Percentiles rank a stretch among this genome's conserved stretches.
Evolutionary conservation across 192 early-diverging fungal species (phyloP).

Genomic region (Martensiomyces pterosporus): DNA sequence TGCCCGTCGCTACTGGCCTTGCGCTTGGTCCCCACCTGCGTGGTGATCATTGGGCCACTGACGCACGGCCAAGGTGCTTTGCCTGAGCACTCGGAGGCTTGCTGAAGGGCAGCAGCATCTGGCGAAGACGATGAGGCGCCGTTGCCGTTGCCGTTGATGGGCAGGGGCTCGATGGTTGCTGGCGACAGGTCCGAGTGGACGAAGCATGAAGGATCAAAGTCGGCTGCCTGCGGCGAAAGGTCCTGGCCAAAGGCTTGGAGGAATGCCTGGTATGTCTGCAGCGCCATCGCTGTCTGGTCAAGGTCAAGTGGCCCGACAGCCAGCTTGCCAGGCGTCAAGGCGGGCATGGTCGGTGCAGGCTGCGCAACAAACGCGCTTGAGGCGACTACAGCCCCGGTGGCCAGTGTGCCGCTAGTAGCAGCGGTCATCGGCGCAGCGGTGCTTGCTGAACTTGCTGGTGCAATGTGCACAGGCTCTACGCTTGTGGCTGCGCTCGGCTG

Average conservation of each 20-base stretch:
- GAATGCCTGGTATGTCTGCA: conserved; percentile 16
- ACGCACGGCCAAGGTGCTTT: conserved; percentile 1
- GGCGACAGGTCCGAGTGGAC: conserved; percentile 9
- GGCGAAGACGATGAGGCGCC: not conserved
- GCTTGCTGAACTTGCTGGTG: no score
- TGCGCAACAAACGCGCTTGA: no score
- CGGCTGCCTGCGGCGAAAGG: conserved; percentile 27
- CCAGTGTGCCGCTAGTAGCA: no score
- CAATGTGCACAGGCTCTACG: no score
- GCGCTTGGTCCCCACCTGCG: conserved; percentile 42
- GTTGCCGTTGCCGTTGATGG: not conserved
- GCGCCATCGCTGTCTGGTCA: conserved; percentile 3
- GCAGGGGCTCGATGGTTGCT: no score
- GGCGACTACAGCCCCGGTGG: no score
- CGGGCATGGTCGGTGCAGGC: no score
- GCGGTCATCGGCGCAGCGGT: no score
- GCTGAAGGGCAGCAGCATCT: not conserved
- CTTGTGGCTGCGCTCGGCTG: no score
- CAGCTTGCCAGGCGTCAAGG: no score
- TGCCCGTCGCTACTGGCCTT: conserved; percentile 37
- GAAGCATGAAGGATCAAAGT: conserved; percentile 40
- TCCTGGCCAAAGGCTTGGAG: conserved; percentile 22
- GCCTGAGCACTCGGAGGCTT: not conserved
- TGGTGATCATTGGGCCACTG: conserved; percentile 29
- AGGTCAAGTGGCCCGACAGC: conserved; percentile 6